Conservation (phyloP, 1,284 basidiomycete genomes). For the Taiwanofungus camphoratus region DNA sequence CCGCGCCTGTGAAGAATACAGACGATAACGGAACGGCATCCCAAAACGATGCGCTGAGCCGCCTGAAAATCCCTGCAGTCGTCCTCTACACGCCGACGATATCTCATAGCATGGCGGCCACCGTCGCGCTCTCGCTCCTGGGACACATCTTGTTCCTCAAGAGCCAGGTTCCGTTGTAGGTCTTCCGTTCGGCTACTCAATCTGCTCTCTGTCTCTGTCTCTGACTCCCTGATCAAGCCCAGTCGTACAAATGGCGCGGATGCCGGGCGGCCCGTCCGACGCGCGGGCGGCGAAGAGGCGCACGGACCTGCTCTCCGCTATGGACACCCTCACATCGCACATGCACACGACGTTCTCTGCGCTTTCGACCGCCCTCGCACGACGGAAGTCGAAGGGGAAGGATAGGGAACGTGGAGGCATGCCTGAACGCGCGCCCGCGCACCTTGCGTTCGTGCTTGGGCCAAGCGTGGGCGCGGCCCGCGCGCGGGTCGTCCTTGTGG, state of each 20-base stretch:
- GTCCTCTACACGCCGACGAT: slow-evolving; percentile 45
- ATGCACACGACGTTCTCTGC: slow-evolving; percentile 66
- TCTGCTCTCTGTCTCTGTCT: neutral
- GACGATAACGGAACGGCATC: too few species aligned
- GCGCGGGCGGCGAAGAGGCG: slow-evolving; percentile 50
- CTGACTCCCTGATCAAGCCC: slow-evolving; percentile 40
- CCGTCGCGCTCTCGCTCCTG: slow-evolving; percentile 52
- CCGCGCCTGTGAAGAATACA: too few species aligned
- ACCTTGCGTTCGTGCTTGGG: slow-evolving; percentile 59
- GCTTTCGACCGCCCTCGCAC: slow-evolving; percentile 57
- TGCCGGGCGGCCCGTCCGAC: slow-evolving; percentile 35
- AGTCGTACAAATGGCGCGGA: slow-evolving; percentile 50
- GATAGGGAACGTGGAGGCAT: slow-evolving; percentile 1
- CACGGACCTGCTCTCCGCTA: slow-evolving; percentile 52
- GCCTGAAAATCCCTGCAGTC: slow-evolving; percentile 35
- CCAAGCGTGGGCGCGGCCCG: slow-evolving; percentile 54
- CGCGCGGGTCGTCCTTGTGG: slow-evolving; percentile 51
- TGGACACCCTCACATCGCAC: slow-evolving; percentile 68
- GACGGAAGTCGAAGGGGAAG: slow-evolving; percentile 4
- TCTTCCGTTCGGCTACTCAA: slow-evolving; percentile 11
- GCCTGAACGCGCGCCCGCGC: slow-evolving; percentile 29
- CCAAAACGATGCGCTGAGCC: too few species aligned
- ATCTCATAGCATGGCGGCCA: slow-evolving; percentile 52
- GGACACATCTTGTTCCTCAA: slow-evolving; percentile 70
- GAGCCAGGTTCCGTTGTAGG: slow-evolving; percentile 71